Conservation (phyloP, 176 grass and related monocot genomes). For the Calamus simplicifolius region DNA sequence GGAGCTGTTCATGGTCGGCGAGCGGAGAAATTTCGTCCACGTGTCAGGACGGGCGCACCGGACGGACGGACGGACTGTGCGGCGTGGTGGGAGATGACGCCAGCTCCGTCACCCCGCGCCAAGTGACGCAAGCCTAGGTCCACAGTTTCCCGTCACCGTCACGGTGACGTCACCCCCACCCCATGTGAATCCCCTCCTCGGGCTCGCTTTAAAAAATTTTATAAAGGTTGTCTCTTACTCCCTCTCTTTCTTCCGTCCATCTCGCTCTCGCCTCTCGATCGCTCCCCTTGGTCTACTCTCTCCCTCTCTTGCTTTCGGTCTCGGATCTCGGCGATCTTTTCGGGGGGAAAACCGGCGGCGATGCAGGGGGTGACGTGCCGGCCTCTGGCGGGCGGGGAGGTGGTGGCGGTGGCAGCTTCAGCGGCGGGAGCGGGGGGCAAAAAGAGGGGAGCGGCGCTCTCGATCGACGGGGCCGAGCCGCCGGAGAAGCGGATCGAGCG, state of each 20-base stretch:
- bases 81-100: not conserved
- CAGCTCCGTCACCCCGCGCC: not conserved
- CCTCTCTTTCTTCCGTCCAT: not conserved
- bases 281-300: not conserved
- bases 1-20: too few species aligned
- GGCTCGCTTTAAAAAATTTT: not conserved
- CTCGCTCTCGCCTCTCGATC: not conserved
- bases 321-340: not conserved
- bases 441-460: not conserved
- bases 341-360: not conserved
- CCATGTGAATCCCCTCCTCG: not conserved
- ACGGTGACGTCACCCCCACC: conserved; percentile 5
- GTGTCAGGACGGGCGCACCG: not conserved
- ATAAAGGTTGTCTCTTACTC: not conserved
- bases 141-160: not conserved
- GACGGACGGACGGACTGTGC: not conserved
- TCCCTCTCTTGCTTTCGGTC: not conserved
- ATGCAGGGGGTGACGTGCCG: not conserved
- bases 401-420: not conserved
- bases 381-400: too few species aligned
- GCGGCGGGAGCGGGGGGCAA: not conserved
- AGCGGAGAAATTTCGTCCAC: too few species aligned
- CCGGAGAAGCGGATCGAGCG: conserved; percentile 18
- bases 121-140: not conserved
- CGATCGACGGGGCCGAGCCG: conserved; percentile 20